Conservation (phyloP, 2,329 filamentous ascomycete species). For the Fusarium sp. region DNA sequence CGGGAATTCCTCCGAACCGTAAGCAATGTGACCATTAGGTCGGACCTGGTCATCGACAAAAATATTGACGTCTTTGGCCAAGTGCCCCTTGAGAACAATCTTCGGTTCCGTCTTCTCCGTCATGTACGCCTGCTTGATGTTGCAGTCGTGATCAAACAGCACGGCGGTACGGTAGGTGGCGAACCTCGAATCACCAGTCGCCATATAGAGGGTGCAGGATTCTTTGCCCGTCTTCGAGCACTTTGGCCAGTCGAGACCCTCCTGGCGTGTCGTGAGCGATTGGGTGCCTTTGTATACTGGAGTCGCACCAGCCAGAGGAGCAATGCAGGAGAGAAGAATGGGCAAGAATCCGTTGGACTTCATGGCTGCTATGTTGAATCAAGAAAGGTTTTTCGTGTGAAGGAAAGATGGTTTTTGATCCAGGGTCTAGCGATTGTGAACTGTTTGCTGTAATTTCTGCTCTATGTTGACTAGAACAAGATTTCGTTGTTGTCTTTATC, state of each 20-base stretch:
- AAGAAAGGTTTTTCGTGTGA: neutral
- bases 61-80: neutral
- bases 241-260: conserved; percentile 1
- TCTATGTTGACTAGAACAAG: neutral
- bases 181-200: neutral
- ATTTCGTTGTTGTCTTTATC: neutral
- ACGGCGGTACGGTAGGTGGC: neutral
- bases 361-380: neutral
- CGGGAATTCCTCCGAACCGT: neutral
- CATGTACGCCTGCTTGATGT: conserved; percentile 4
- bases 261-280: neutral
- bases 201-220: conserved; percentile 3
- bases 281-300: neutral
- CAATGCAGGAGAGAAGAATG: neutral
- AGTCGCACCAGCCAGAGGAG: conserved; percentile 2
- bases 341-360: neutral
- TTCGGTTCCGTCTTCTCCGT: neutral
- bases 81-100: conserved; percentile 5
- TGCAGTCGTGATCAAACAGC: conserved; percentile 4
- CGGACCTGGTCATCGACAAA: conserved; percentile 4
- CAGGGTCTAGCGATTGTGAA: neutral
- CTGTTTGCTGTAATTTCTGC: neutral
- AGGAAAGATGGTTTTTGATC: neutral
- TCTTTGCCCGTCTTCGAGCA: conserved; percentile 5
- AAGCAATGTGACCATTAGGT: neutral